A percentile compares a stretch with the other conserved stretches of the same genome.
Evolutionary conservation across 179 eudicot species (phyloP).

Genomic region (Carnegiea gigantea): DNA sequence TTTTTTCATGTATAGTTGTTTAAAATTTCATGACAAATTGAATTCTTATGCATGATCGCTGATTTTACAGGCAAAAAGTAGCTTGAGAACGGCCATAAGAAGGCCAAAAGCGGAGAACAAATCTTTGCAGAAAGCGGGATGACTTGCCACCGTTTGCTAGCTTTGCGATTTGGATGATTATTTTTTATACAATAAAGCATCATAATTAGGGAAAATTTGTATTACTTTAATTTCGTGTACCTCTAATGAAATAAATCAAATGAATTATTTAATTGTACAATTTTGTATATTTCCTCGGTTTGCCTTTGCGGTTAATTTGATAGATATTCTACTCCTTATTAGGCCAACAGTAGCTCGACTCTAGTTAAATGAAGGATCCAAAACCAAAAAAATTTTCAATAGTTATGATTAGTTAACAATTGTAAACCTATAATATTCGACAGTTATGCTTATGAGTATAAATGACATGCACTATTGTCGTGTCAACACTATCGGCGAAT

Average conservation of each 20-base stretch:
- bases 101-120: not conserved
- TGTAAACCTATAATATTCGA: too few relatives aligned
- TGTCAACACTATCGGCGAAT: too few relatives aligned
- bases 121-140: not conserved
- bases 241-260: not conserved
- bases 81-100: not conserved
- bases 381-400: too few relatives aligned
- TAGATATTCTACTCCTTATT: too few relatives aligned
- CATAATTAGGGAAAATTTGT: not conserved
- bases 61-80: not conserved
- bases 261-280: not conserved
- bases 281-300: not conserved
- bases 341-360: too few relatives aligned
- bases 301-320: not conserved
- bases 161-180: not conserved
- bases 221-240: not conserved
- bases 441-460: too few relatives aligned
- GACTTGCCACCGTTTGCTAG: not conserved
- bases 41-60: not conserved
- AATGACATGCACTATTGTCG: too few relatives aligned
- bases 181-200: not conserved
- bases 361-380: too few relatives aligned
- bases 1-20: too few relatives aligned
- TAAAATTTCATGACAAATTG: not conserved
- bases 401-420: too few relatives aligned